Evolutionary conservation across 257 asterid genomes (phyloP), one percentile per base, ranked within the genome.

Genomic region (Solanum sparsipilum): DNA sequence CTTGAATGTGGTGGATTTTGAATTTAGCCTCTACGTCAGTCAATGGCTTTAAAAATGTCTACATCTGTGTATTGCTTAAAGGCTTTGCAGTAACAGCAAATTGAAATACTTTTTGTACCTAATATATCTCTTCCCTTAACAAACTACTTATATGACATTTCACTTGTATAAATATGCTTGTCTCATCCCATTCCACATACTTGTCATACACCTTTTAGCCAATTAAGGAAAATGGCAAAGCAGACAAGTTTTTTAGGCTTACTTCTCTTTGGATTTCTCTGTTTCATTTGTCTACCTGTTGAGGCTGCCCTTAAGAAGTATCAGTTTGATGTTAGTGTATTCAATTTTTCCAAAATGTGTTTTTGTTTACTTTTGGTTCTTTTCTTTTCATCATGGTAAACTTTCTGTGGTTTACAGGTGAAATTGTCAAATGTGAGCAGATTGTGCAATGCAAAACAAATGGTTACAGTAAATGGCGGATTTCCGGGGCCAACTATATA

Each of bases 401-500:
- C 75, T 73, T 65, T 60, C 13, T 15, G 5, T 88, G 20, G 7
- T 41, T 60, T 87, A 89, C 91, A 91, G 94, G 56, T 94, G 36
- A 90, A 91, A 91, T 92, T 88, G 91, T 89, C 87, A 84, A 93
- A 93, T 87, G 93, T 94, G 88, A 93, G 95, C 46, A 89, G 95
- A 89, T 83, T 94, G 91, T 94, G 95, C 93, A 92, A 94, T 89
- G 95, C 94, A 85, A 94, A 94, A 52, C 92, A 93, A 1, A 94
- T 93, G n/a, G 95, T 94, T 38, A 93, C 96, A 2, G 94, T 94
- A 3, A 92, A 94, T 38, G 97, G 97, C 36, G 87, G 88, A 87
- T 94, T 87, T 58, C 96, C 97, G 4, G 95, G 96, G 83, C 96
- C 96, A n/a, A 93, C 95, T 7, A 87, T 93, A 29, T 92, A 91